These are phyloP conservation scores for Tetradesmus obliquus DNA, from an alignment of 139 green algal species.

Conservation along the genomic window DNA sequence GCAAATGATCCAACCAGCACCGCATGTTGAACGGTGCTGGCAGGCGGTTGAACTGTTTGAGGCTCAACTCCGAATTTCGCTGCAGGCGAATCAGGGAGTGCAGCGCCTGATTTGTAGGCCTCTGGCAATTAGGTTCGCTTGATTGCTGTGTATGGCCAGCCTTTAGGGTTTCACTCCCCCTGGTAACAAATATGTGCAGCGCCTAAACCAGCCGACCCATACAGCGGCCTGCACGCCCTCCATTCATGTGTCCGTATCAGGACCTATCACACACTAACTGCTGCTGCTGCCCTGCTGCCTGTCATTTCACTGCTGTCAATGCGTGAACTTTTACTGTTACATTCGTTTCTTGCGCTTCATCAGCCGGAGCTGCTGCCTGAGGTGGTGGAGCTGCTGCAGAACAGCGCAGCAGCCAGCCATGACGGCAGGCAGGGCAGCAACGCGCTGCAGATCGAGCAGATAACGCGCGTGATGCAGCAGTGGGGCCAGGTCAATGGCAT, in stretches of 20 bases:
- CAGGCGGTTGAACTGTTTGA: background rate
- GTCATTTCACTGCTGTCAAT: background rate
- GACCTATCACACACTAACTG: no score
- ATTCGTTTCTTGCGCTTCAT: background rate
- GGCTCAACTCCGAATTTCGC: background rate
- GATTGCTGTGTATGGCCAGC: no score
- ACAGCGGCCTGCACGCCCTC: no score
- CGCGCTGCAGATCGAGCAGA: constrained; percentile 51
- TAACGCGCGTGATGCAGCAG: constrained; percentile 56
- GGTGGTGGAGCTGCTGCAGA: constrained; percentile 60
- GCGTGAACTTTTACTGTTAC: background rate
- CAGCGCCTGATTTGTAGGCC: no score
- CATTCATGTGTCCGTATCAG: no score
- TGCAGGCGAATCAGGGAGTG: no score
- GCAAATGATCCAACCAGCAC: background rate
- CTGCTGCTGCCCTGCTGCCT: background rate
- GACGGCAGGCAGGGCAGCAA: constrained; percentile 2
- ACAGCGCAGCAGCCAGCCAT: constrained; percentile 43
- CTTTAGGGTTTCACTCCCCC: no score
- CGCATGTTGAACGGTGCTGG: background rate
- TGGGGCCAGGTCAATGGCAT: constrained; percentile 69
- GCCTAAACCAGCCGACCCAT: no score
- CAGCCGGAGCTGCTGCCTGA: constrained; percentile 51
- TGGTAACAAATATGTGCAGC: no score
- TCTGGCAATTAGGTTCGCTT: no score